phyloP scores from a whole-genome alignment of 345 rosid species.

The Rhodamnia argentea region DNA sequence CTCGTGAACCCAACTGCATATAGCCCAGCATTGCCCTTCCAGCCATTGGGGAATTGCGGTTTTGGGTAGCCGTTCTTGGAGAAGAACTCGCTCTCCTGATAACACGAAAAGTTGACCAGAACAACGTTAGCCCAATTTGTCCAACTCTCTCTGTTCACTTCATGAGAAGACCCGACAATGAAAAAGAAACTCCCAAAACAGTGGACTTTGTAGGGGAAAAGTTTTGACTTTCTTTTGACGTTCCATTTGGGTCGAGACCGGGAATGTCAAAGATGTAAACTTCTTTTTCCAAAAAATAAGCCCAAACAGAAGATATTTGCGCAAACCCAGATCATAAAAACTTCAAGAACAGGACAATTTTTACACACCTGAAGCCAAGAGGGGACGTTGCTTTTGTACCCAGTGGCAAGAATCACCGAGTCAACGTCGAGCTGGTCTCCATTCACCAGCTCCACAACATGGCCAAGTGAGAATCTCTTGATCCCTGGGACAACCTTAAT shows the following conservation, averaged over 20 bases:
- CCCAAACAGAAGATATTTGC: background rate
- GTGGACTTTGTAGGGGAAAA: background rate
- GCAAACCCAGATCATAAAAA: background rate
- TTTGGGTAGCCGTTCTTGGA: slow-evolving; percentile 65
- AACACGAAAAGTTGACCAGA: background rate
- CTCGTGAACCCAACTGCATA: slow-evolving; percentile 91
- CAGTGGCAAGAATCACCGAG: slow-evolving; percentile 64
- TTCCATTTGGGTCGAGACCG: background rate
- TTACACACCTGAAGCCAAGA: slow-evolving; percentile 65
- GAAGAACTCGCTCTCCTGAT: slow-evolving; percentile 74
- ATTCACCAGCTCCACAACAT: slow-evolving; percentile 45
- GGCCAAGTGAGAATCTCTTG: slow-evolving; percentile 35
- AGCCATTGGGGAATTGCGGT: slow-evolving; percentile 53
- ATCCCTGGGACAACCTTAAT: slow-evolving; percentile 69
- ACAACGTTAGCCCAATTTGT: slow-evolving; percentile 6
- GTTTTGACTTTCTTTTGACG: background rate
- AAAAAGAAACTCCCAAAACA: background rate
- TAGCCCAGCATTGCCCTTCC: slow-evolving; percentile 77
- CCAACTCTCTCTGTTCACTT: background rate
- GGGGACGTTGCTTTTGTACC: slow-evolving; percentile 53
- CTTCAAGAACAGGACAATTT: background rate
- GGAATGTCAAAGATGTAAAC: background rate
- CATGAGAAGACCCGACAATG: background rate
- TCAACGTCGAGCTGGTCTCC: slow-evolving; percentile 48
- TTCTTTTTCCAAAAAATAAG: background rate